Conservation (phyloP, 352 stramenopile genomes). For the Discostella stelligera region DNA sequence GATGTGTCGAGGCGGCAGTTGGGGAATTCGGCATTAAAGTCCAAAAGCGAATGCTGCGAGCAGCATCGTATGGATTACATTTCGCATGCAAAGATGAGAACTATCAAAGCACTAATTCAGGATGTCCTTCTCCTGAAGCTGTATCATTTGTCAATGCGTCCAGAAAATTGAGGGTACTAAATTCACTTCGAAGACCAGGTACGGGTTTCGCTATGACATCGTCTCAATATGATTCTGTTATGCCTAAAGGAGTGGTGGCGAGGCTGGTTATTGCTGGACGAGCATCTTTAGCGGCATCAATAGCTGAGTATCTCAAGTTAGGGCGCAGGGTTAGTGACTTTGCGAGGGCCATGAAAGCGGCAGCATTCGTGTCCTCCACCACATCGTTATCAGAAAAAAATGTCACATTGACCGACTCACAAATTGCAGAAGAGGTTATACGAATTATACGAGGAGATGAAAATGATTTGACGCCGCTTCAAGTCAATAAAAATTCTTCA, state of each 20-base stretch:
- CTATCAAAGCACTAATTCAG: constrained; percentile 34
- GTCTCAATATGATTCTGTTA: constrained; percentile 73
- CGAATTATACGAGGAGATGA: constrained; percentile 65
- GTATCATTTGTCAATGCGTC: constrained; percentile 61
- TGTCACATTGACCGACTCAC: constrained; percentile 58
- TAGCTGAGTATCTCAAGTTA: constrained; percentile 71
- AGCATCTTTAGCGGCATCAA: constrained; percentile 63
- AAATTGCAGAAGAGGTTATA: constrained; percentile 70
- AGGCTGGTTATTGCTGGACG: constrained; percentile 64
- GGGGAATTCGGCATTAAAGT: constrained; percentile 74
- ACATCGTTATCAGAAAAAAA: not conserved
- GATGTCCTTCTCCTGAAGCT: constrained; percentile 55
- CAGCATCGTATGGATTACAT: constrained; percentile 78
- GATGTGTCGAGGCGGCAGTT: constrained; percentile 62
- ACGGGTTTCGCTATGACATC: constrained; percentile 71
- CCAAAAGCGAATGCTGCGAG: constrained; percentile 75
- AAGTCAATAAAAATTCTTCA: constrained; percentile 9
- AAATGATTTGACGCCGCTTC: constrained; percentile 25
- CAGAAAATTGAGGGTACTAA: constrained; percentile 72
- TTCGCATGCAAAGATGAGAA: constrained; percentile 70
- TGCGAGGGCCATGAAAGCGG: constrained; percentile 68
- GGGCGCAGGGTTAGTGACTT: constrained; percentile 65
- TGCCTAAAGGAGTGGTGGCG: constrained; percentile 62
- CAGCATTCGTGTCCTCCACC: constrained; percentile 57
- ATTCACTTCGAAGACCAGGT: constrained; percentile 60